phyloP scores from a whole-genome alignment of 2,329 filamentous ascomycete genomes.

The Scedosporium boydii region DNA sequence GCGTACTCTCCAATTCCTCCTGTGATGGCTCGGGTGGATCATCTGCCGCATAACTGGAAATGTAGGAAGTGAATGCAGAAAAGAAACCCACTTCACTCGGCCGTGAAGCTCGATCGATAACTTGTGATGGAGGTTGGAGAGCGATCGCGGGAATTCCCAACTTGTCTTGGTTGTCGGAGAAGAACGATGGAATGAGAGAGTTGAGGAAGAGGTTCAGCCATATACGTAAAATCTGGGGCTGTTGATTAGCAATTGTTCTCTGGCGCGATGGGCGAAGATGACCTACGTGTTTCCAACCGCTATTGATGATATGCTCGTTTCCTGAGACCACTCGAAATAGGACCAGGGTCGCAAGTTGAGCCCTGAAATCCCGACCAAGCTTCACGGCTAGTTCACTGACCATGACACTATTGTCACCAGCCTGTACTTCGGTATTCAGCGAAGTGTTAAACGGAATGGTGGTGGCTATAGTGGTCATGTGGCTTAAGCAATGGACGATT shows the following conservation, averaged over 20 bases:
- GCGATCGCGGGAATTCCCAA: slow-evolving; percentile 63
- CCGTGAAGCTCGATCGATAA: slow-evolving; percentile 79
- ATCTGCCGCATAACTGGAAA: slow-evolving; percentile 97
- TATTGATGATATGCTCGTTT: slow-evolving; percentile 66
- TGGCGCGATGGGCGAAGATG: not conserved
- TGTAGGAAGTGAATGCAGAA: slow-evolving; percentile 90
- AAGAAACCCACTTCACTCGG: slow-evolving; percentile 76
- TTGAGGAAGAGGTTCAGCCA: slow-evolving; percentile 96
- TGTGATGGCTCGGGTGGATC: slow-evolving; percentile 96
- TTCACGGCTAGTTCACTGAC: slow-evolving; percentile 96
- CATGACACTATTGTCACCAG: slow-evolving; percentile 88
- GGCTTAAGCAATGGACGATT: slow-evolving; percentile 81
- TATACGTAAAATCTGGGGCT: slow-evolving; percentile 67
- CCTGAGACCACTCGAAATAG: slow-evolving; percentile 85
- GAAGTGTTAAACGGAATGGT: slow-evolving; percentile 69
- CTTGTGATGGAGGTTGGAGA: slow-evolving; percentile 79
- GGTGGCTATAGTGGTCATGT: slow-evolving; percentile 80
- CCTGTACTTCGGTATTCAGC: slow-evolving; percentile 92
- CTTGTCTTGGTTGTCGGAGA: slow-evolving; percentile 35
- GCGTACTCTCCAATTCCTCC: slow-evolving; percentile 89
- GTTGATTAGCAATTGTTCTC: slow-evolving; percentile 25
- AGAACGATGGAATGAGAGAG: slow-evolving; percentile 78
- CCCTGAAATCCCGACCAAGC: slow-evolving; percentile 86
- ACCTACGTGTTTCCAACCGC: slow-evolving; percentile 72
- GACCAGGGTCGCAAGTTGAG: slow-evolving; percentile 89